Evolutionary conservation across 2,329 filamentous ascomycete genomes (phyloP).

Genomic region (Elsinoe necatrix): DNA sequence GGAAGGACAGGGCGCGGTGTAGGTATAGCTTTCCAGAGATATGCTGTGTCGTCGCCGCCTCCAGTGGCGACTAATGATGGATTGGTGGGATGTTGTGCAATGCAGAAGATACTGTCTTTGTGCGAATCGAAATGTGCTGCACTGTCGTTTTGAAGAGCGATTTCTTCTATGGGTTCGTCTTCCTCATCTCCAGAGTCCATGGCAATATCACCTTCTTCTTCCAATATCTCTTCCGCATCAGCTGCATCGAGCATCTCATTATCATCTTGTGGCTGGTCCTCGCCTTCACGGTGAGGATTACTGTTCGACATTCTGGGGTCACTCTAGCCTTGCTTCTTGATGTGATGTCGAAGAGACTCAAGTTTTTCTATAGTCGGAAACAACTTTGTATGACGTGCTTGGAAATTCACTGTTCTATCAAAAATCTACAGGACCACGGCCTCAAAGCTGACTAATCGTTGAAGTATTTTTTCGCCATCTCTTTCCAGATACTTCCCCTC

Average conservation of each 20-base stretch:
- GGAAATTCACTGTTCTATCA: constrained; percentile 8
- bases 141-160: constrained; percentile 83
- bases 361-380: background rate
- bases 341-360: background rate
- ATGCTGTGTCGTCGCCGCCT: constrained; percentile 76
- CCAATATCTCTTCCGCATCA: constrained; percentile 66
- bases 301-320: constrained; percentile 9
- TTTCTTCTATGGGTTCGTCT: constrained; percentile 54
- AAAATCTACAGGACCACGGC: background rate
- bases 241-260: constrained; percentile 47
- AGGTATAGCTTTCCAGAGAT: constrained; percentile 71
- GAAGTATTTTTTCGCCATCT: background rate
- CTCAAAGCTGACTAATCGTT: background rate
- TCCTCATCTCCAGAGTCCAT: constrained; percentile 70
- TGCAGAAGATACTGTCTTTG: constrained; percentile 86
- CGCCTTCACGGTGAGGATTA: background rate
- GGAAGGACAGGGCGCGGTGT: constrained; percentile 59
- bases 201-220: constrained; percentile 67
- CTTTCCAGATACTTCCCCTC: background rate
- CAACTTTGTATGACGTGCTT: constrained; percentile 5
- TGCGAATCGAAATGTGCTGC: constrained; percentile 85
- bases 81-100: constrained; percentile 80
- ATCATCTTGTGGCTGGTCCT: constrained; percentile 16
- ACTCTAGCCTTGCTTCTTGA: background rate
- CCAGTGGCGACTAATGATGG: constrained; percentile 77